phyloP scores from a whole-genome alignment of 306 rosid species.

The Prunus fruticosa region DNA sequence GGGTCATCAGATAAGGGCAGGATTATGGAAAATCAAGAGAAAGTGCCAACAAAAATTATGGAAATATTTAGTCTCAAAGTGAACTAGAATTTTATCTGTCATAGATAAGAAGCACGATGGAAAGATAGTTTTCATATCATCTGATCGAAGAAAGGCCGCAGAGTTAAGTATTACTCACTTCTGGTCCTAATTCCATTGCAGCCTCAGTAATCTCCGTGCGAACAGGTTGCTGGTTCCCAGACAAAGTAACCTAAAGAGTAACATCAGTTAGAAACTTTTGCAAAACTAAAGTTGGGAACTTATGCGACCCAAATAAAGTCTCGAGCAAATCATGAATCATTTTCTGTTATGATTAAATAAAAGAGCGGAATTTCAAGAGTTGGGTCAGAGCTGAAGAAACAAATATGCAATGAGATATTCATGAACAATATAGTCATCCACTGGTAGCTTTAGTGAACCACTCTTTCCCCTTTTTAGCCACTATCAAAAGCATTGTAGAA shows the following conservation, averaged over 20 bases:
- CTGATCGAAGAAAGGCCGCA: not conserved
- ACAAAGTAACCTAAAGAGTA: too few relatives aligned
- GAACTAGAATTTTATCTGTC: not conserved
- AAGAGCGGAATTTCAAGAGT: too few relatives aligned
- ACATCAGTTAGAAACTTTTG: conserved; percentile 3
- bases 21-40: too few relatives aligned
- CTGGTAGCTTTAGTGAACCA: not conserved
- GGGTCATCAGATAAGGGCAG: too few relatives aligned
- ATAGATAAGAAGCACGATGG: not conserved
- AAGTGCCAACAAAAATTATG: too few relatives aligned
- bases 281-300: conserved; percentile 1
- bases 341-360: too few relatives aligned
- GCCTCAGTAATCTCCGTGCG: conserved; percentile 78
- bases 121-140: not conserved
- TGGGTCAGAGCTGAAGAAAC: not conserved
- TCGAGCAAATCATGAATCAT: too few relatives aligned
- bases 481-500: not conserved
- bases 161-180: conserved; percentile 47
- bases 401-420: not conserved
- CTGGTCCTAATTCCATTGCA: conserved; percentile 82
- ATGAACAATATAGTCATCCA: not conserved
- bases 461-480: not conserved
- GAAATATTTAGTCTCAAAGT: too few relatives aligned
- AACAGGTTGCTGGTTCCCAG: conserved; percentile 64
- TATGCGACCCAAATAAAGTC: too few relatives aligned